Evolutionary conservation across 768 basidiomycete species (phyloP), one percentile per base, ranked within the genome.

Genomic region (Hortiboletus campestris): DNA sequence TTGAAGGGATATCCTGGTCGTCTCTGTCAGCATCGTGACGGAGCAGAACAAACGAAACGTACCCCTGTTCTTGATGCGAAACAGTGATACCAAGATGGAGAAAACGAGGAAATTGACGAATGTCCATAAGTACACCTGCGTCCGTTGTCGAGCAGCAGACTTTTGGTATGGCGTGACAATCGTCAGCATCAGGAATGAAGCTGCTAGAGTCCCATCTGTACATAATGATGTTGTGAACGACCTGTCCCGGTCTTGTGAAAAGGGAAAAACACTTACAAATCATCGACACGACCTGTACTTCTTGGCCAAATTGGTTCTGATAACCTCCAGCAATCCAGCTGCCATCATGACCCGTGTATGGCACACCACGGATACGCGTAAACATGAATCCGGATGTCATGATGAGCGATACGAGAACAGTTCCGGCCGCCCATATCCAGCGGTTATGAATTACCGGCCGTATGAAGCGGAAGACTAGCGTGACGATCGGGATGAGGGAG

Each of bases 311-410:
- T 72, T 97, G 94, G 63, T 85, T 93, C 68, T 88, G 86, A 74
- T 86, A 98, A 6, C 96, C 96, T 11, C 75, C 79, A 10, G 94
- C 90, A 64, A 99, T 88, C 89, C 93, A 94, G 46, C 80, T 76
- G 22, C 86, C 85, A 52, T 82, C 79, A 0, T 76, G 75, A 29
- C 83, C 84, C 22, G 75, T 76, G 67, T 83, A 93, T 3, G 93
- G 94, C 45, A 80, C 80, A 32, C 80, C 80, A 58, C 96, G 86
- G 63, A 99, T 99, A 60, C 88, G 89, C 55, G 89, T 90, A 75
- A 96, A 99, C 97, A 99, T 99, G 77, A 85, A 89, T 9, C 97
- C 97, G 10, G 88, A 85, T 20, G 86, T 95, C 87, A 98, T 96
- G 63, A 92, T 74, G 31, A 88, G 73, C 19, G 91, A 86, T 10